phyloP scores from a whole-genome alignment of 805 yeast species.

The Cyberlindnera mississippiensis region DNA sequence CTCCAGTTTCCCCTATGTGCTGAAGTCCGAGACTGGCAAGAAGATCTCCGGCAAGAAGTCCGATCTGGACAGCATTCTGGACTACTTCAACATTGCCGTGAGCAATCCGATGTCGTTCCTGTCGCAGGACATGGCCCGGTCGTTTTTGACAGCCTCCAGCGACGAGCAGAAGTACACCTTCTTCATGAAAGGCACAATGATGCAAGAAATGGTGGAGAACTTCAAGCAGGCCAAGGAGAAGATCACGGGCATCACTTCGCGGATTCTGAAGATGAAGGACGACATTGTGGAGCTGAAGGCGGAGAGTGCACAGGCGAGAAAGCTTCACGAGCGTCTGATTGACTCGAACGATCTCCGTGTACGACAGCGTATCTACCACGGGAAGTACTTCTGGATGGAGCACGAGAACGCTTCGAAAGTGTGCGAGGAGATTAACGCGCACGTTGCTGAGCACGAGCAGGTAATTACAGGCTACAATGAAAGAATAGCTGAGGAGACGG shows the following conservation, averaged over 20 bases:
- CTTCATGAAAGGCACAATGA: conserved; percentile 77
- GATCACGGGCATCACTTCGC: conserved; percentile 33
- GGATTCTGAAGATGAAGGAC: conserved; percentile 36
- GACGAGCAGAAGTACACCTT: conserved; percentile 67
- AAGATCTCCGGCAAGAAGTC: conserved; percentile 56
- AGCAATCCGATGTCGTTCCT: conserved; percentile 90
- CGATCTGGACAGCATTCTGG: conserved; percentile 64
- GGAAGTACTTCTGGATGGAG: conserved; percentile 48
- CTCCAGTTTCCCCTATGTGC: conserved; percentile 48
- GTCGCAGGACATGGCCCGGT: conserved; percentile 91
- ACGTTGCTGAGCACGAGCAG: conserved; percentile 10
- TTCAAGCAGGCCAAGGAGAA: conserved; percentile 39
- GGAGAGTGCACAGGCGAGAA: conserved; percentile 40
- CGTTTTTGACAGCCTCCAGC: conserved; percentile 75
- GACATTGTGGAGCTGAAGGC: conserved; percentile 36
- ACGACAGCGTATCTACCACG: conserved; percentile 38
- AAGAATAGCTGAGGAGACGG: conserved; percentile 1
- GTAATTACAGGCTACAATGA: conserved; percentile 7
- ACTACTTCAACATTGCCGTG: conserved; percentile 69
- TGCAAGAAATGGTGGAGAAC: conserved; percentile 60
- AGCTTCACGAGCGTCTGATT: conserved; percentile 35
- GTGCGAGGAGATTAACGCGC: conserved; percentile 15
- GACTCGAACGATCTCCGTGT: conserved; percentile 39
- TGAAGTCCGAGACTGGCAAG: conserved; percentile 50
- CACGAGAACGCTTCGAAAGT: conserved; percentile 20